Base-by-base conservation (phyloP, 768 basidiomycete genomes). In the Tylopilus sp. region DNA sequence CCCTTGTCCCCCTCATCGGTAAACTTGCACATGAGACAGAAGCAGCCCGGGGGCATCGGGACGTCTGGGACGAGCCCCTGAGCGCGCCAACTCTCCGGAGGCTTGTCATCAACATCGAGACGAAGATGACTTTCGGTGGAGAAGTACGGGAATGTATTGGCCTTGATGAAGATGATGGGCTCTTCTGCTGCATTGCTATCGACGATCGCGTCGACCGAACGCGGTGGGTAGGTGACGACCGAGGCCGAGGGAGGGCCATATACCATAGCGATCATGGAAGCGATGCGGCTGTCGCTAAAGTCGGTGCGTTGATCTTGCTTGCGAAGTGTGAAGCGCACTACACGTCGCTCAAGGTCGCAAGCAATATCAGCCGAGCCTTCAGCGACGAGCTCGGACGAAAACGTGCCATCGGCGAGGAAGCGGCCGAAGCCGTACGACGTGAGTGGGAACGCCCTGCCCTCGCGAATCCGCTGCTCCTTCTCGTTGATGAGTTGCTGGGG, bases 311-410 rank as follows among this genome's bases (percentile, higher is more conserved):
- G 60, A 64, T 48, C 22, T 58, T 69, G 63, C 56, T 56, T 58
- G 61, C 58, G 52, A 57, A 69, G 48, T 40, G 63, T 66, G 33
- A 76, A 65, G 57, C 67, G 63, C 50, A 76, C 55, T 16, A 55
- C 53, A 34, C 55, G 65, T 13, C 55, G 64, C 43, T 72, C 69
- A 44, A 72, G 50, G 58, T 76, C 70, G 60, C 74, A 75, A 54
- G 72, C 64, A 55, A 76, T 64, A 29, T 62, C 57, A 41, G 71
- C 61, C 28, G 41, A 31, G 44, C 69, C 73, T 36, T 52, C 40
- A 19, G 54, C 59, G 17, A 55, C 47, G 7, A 64, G 58, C 51
- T 75, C 72, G 11, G 67, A 54, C 19, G 72, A 69, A 53, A 75
- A 75, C 3, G 63, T 55, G 1, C 67, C 69, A 29, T 76, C 71